Conservation (phyloP, 164 flowering plant species). For the Aristolochia fimbriata region DNA sequence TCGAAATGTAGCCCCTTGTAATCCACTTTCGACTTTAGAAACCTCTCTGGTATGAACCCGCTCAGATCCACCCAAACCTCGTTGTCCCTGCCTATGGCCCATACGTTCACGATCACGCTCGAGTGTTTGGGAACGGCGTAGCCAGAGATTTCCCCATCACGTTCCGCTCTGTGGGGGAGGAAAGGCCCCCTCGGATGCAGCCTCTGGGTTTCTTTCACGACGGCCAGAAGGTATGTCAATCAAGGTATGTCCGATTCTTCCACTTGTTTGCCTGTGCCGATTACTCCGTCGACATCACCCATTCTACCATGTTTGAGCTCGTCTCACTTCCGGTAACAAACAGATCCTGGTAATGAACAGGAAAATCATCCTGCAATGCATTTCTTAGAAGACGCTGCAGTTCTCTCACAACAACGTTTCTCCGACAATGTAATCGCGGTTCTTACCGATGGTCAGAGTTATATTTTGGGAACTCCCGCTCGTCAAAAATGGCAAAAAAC, state of each 20-base stretch:
- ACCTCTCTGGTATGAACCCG: constrained; percentile 28
- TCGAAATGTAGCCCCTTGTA: constrained; percentile 2
- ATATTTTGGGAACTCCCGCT: no score
- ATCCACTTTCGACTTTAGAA: constrained; percentile 8
- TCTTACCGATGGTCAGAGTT: no score
- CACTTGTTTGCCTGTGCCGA: background rate
- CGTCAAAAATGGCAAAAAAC: no score
- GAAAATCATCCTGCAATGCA: no score
- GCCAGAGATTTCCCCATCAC: constrained; percentile 21
- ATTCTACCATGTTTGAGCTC: constrained; percentile 2
- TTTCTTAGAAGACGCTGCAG: no score
- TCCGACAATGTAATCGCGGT: no score
- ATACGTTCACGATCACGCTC: constrained; percentile 24
- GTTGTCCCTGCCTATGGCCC: constrained; percentile 31
- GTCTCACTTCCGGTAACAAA: background rate
- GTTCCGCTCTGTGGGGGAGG: constrained; percentile 16
- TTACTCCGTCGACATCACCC: background rate
- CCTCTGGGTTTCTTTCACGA: constrained; percentile 12
- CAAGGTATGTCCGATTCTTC: constrained; percentile 13
- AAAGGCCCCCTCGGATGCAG: constrained; percentile 12
- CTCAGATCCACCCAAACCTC: constrained; percentile 18
- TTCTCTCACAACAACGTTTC: no score
- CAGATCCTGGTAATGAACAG: constrained; percentile 3
- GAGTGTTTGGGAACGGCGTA: constrained; percentile 22
- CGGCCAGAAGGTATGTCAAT: constrained; percentile 15